Evolutionary conservation across 2,329 filamentous ascomycete genomes (phyloP), one percentile per base, ranked within the genome.

Genomic region (Ophiostoma montium): DNA sequence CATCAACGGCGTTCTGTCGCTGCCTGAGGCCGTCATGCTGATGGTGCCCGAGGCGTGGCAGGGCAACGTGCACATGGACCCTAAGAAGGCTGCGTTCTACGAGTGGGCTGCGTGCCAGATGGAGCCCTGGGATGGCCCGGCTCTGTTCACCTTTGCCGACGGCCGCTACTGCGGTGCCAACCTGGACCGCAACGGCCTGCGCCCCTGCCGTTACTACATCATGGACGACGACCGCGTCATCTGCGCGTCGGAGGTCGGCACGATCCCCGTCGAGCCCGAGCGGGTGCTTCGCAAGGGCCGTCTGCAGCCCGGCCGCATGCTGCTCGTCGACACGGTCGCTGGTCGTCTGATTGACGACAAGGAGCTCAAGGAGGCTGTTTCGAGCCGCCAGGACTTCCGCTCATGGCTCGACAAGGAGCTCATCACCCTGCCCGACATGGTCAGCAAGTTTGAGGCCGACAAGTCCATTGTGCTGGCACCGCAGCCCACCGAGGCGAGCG

Each of bases 21-120:
- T 96, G 3, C 90, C 90, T 15, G 90, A 96, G 67, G 90, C 90
- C 46, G 86, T 96, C 58, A 96, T 96, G 90, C 76, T 96, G 59
- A 95, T 96, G 89, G 86, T 96, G 46, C 90, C 90, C 19, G 90
- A 96, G 68, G 90, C 90, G 53, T 96, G 90, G 90, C 88, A 96
- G 67, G 90, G 89, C 53, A 95, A 95, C 66, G 72, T 80, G 35
- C 73, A 80, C 52, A 94, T 96, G 84, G 89, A 95, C 60, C 86
- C 88, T 50, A 85, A 86, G 61, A 96, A 96, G 70, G 86, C 89
- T 52, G 90, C 90, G 47, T 96, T 95, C 69, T 96, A 96, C 68
- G 89, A 96, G 66, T 96, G 90, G 88, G 90, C 90, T 60, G 89
- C 88, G 57, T 96, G 90, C 66, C 85, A 94, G 73, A 96, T 96